phyloP scores from a whole-genome alignment of 495 filamentous ascomycete genomes.

The Bryoglossum gracile region DNA sequence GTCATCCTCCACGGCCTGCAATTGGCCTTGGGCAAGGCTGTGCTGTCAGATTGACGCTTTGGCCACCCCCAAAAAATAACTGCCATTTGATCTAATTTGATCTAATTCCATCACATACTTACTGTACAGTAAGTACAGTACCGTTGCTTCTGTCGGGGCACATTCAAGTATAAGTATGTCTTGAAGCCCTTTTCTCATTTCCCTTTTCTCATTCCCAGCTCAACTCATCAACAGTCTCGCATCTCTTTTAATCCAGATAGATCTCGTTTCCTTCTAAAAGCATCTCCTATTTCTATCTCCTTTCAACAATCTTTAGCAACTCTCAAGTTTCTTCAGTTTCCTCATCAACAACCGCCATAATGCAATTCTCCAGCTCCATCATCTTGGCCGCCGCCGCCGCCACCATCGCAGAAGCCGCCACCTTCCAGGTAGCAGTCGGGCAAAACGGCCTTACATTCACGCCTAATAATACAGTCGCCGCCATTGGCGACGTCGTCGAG shows the following conservation, averaged over 20 bases:
- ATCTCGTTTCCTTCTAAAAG: background rate
- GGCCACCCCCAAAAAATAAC: too few relatives aligned
- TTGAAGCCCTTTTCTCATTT: too few relatives aligned
- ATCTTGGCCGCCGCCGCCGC: constrained; percentile 2
- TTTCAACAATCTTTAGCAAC: background rate
- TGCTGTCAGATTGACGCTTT: too few relatives aligned
- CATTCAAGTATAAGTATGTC: too few relatives aligned
- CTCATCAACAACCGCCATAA: constrained; percentile 1
- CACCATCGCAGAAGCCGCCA: constrained; percentile 2
- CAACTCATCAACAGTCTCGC: background rate
- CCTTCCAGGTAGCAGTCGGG: constrained; percentile 11
- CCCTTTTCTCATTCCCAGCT: too few relatives aligned
- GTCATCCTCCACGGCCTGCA: too few relatives aligned
- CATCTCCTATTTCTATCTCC: background rate
- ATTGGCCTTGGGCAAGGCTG: too few relatives aligned
- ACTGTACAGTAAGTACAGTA: too few relatives aligned
- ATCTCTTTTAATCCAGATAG: background rate
- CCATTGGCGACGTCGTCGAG: constrained; percentile 11
- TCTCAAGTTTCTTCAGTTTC: background rate
- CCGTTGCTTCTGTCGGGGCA: too few relatives aligned
- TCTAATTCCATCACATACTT: too few relatives aligned
- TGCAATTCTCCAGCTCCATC: constrained; percentile 7
- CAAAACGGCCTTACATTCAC: constrained; percentile 4
- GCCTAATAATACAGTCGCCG: constrained; percentile 13
- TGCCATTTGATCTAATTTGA: too few relatives aligned